phyloP scores from a whole-genome alignment of 192 early-diverging fungal species.

The Backusella morwellensis region DNA sequence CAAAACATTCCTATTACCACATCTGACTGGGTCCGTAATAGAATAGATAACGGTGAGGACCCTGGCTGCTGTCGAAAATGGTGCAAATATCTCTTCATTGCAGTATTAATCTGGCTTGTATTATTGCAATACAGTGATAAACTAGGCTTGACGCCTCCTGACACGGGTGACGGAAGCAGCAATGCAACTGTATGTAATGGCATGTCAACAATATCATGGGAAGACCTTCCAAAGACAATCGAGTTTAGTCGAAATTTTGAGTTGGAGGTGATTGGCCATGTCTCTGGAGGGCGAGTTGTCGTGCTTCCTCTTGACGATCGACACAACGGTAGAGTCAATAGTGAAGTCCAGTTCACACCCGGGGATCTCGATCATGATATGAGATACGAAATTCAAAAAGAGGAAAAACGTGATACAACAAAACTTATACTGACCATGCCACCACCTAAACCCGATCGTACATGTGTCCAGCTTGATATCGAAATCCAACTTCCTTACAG shows the following conservation, averaged over 20 bases:
- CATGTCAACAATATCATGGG: not conserved
- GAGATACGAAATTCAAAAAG: not conserved
- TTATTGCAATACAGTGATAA: not conserved
- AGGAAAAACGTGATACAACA: not conserved
- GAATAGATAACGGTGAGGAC: not conserved
- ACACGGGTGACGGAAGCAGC: not conserved
- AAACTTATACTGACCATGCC: not conserved
- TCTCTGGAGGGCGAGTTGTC: not conserved
- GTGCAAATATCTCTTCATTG: not conserved
- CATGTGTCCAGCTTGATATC: conserved; percentile 1
- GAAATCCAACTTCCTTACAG: conserved; percentile 3
- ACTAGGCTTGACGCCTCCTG: not conserved
- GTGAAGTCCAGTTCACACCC: not conserved
- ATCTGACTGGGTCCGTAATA: not conserved
- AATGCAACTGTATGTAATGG: not conserved
- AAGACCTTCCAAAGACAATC: not conserved
- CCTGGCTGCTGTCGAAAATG: conserved; percentile 12
- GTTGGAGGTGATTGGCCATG: not conserved
- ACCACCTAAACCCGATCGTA: not conserved
- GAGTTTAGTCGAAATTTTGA: conserved; percentile 1
- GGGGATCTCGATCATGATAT: not conserved
- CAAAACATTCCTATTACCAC: not conserved
- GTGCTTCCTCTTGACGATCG: not conserved
- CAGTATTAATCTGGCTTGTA: conserved; percentile 6
- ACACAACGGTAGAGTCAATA: not conserved